Percentiles rank a stretch among this genome's conserved stretches.
These are phyloP conservation scores for Pseudotsuga menziesii DNA, from an alignment of 75 land plant species.

Conservation along the genomic window DNA sequence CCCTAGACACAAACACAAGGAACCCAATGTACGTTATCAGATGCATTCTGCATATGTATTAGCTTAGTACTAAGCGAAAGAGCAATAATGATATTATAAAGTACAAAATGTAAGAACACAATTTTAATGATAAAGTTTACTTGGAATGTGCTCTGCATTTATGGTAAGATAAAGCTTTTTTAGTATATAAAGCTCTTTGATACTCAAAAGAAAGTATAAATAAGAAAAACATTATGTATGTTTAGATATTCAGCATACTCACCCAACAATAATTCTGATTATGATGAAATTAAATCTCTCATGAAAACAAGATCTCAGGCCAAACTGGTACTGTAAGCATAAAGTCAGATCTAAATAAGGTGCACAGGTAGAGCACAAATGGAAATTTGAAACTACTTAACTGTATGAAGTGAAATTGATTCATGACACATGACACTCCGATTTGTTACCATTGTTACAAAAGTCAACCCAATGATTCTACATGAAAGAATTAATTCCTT, in stretches of 20 bases:
- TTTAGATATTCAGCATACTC: neutral
- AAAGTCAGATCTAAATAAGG: slow-evolving; percentile 3
- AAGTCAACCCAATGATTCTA: too few species aligned
- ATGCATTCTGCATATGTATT: too few species aligned
- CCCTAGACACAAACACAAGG: slow-evolving; percentile 3
- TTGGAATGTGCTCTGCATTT: too few species aligned
- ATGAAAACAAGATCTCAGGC: slow-evolving; percentile 40
- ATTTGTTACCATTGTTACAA: too few species aligned
- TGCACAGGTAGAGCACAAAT: neutral
- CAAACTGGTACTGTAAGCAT: slow-evolving; percentile 30
- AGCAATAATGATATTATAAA: too few species aligned
- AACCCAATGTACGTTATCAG: too few species aligned
- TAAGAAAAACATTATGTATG: neutral
- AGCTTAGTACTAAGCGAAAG: too few species aligned
- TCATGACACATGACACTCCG: neutral
- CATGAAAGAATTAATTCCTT: neutral
- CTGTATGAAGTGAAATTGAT: neutral
- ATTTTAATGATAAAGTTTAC: too few species aligned
- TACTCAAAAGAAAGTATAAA: neutral
- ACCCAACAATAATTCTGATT: slow-evolving; percentile 27
- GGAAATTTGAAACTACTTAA: neutral
- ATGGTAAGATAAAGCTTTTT: too few species aligned
- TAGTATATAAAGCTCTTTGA: too few species aligned
- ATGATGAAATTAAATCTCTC: slow-evolving; percentile 20
- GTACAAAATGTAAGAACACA: too few species aligned